phyloP scores from a whole-genome alignment of 164 flowering plant species.

The Tetrastigma voinierianum region DNA sequence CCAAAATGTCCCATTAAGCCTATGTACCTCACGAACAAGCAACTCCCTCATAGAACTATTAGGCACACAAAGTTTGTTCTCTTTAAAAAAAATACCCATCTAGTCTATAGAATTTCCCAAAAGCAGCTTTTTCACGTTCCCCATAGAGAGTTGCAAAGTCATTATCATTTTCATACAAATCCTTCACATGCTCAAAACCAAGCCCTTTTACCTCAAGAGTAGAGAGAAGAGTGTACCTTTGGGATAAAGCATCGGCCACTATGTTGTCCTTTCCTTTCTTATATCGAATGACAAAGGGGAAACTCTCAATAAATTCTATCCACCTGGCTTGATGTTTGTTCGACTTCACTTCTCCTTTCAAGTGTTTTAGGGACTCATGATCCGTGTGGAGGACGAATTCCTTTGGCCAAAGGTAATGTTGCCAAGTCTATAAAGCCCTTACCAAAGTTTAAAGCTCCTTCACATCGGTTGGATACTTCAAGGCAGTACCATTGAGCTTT shows the following conservation, averaged over 20 bases:
- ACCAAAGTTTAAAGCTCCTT: no score
- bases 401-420: no score
- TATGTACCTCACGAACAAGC: no score
- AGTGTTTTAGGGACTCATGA: no score
- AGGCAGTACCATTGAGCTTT: no score
- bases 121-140: no score
- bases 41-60: no score
- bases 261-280: slow-evolving; percentile 21
- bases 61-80: slow-evolving; percentile 8
- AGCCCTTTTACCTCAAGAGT: neutral
- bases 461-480: no score
- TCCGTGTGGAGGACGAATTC: no score
- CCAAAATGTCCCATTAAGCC: no score
- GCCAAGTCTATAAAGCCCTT: no score
- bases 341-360: no score
- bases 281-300: slow-evolving; percentile 16
- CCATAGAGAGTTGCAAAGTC: slow-evolving; percentile 18
- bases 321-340: slow-evolving; percentile 6
- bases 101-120: neutral
- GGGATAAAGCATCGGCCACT: slow-evolving; percentile 21
- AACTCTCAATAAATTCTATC: slow-evolving; percentile 19
- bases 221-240: slow-evolving; percentile 11
- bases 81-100: neutral
- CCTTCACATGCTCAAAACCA: slow-evolving; percentile 15
- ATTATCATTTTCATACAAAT: slow-evolving; percentile 1